Evolutionary conservation across 306 rosid species (phyloP), one percentile per base, ranked within the genome.

Genomic region (Glycine latifolia): DNA sequence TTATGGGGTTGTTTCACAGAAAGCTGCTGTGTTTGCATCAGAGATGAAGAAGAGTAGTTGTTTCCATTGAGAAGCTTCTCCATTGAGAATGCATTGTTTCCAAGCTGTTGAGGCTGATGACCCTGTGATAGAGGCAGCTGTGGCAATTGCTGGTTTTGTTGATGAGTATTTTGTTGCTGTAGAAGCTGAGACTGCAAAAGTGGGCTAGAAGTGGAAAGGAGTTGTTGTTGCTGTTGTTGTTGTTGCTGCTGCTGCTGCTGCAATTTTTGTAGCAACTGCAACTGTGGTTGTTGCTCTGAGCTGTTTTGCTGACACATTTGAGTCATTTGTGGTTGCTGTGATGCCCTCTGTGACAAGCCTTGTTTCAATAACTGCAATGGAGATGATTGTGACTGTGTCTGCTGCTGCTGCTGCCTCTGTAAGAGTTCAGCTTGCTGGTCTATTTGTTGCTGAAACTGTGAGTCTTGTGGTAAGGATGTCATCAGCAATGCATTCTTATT

Each of bases 211-310:
- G 91, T 87, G 82, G 94, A 76, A 70, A 87, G 81, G 67, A 88
- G 86, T 66, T 91, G 96, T 71, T 84, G 89, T 7, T 62, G 95
- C 69, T 85, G 87, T 12, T 91, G 95, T 33, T 63, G 71, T 2
- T 65, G 71, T 0, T 65, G 85, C 10, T 82, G 86, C 3, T 81
- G 90, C 2, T 84, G 88, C 12, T 90, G 98, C 71, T 92, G 97
- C 72, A 89, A 80, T 73, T 92, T 94, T 82, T 94, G 98, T n/a
- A 92, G 75, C 73, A 94, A 71, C 84, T 92, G 97, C 4, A 91
- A 80, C 41, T 92, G 97, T 73, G 86, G 78, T 60, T 92, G 98
- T 71, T 92, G 97, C 81, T 95, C 98, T 17, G 97, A 89, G 66
- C 71, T 71, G 63, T 84, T 86, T 87, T 87, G 94, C 66, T 86